Base-by-base conservation (phyloP, 169 alveolate species). In the Plasmodium yoelii region DNA sequence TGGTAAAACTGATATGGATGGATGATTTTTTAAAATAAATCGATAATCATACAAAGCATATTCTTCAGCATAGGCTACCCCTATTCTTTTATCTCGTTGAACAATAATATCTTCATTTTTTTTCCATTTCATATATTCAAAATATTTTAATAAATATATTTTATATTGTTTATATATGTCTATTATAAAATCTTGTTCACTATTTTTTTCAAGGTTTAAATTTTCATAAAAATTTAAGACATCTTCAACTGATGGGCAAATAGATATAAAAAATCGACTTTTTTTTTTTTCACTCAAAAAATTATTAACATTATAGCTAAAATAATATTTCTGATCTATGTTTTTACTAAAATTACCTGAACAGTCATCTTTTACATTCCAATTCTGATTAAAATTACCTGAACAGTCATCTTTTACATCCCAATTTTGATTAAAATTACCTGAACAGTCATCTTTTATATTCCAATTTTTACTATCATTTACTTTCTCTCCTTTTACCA, bases 11-110 rank as follows among this genome's bases (percentile, higher is more conserved):
- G 90, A 65, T 39, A 80, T 57, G 47, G 90, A 64, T 8, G 90
- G 90, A 26, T 80, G 90, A 24, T 70, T 49, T 57, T 55, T 80
- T 44, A 80, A 42, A 51, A 80, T 53, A 67, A 80, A 80, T 4
- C 90, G 69, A 60, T 80, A 80, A 13, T 80, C 84, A 80, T 65
- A 80, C 34, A 67, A n/a, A 19, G 90, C 90, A 39, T 71, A 80
- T 49, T 80, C 90, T 26, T 67, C 63, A 12, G 90, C 90, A 56
- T 80, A 67, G 42, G 47, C 28, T 13, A 80, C 55, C 19, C 90
- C 90, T 64, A 80, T 70, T 28, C 90, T 56, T 42, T 53, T 64
- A 71, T 67, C 82, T 34, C 61, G 65, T 56, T 80, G 80, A n/a
- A 80, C 34, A 71, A 39, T 60, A 7, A 51, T 39, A 18, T 44